Conservation (phyloP, 202 grass and related monocot species). For the Elaeis oleifera region DNA sequence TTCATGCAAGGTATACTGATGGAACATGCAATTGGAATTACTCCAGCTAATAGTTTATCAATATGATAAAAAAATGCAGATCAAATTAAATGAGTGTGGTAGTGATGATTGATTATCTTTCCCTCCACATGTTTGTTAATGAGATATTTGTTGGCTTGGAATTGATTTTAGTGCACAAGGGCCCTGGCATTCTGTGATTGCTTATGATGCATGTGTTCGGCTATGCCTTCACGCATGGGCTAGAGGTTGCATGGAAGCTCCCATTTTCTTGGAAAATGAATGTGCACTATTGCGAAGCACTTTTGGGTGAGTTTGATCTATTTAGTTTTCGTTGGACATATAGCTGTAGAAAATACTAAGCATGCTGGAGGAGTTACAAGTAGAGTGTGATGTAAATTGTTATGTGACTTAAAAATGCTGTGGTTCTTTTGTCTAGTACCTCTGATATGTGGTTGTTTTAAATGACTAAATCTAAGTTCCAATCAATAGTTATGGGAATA, state of each 20-base stretch:
- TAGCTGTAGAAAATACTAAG: neutral
- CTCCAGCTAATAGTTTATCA: neutral
- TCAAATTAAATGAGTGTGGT: neutral
- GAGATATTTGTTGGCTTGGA: slow-evolving; percentile 11
- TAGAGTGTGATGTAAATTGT: too few species aligned
- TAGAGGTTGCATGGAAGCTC: slow-evolving; percentile 96
- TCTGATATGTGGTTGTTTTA: too few species aligned
- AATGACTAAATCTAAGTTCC: too few species aligned
- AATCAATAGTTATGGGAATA: too few species aligned
- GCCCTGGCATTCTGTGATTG: slow-evolving; percentile 95
- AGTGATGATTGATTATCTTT: too few species aligned
- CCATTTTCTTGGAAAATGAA: slow-evolving; percentile 88
- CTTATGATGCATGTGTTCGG: slow-evolving; percentile 95
- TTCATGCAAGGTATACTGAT: slow-evolving; percentile 78
- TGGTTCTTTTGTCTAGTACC: too few species aligned
- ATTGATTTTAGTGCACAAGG: slow-evolving; percentile 66
- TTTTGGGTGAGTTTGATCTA: slow-evolving; percentile 50
- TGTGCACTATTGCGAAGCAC: slow-evolving; percentile 71
- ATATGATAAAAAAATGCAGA: slow-evolving; percentile 7
- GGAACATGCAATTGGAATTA: slow-evolving; percentile 8
- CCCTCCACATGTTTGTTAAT: too few species aligned
- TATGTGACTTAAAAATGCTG: too few species aligned
- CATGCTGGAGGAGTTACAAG: too few species aligned
- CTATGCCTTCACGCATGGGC: slow-evolving; percentile 96
- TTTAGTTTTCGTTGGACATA: neutral